Base-by-base conservation (phyloP, 768 basidiomycete genomes). In the Leccinum obscurum region DNA sequence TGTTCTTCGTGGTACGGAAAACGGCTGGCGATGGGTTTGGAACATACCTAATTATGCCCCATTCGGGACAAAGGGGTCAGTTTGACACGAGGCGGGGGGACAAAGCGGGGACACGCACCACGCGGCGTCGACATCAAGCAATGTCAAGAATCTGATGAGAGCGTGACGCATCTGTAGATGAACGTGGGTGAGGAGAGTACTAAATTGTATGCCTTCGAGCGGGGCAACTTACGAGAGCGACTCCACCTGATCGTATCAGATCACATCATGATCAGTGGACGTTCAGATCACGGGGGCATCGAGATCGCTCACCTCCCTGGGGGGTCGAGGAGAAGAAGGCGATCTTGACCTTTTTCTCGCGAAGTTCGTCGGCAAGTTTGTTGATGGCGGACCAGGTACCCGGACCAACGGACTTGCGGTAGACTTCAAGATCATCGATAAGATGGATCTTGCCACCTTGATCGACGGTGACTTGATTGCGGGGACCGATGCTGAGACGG, bases 251-350 rank as follows among this genome's bases (percentile, higher is more conserved):
- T 62, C 62, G 56, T 64, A 62, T 62, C 56, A 20, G 13, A 51
- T 28, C 50, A 51, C 17, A 65, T 55, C 66, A 46, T 46, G 44
- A 57, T 30, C 26, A 62, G 60, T 50, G 1, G 3, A 6, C 22
- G 48, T 34, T 34, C 54, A 56, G 59, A 67, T 76, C 68, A 76
- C 1, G 6, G 8, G 28, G 28, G 0, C 30, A 50, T 50, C 24
- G 13, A 35, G 7, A 55, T 20, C 37, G 46, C 83, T 69, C 75
- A 89, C 90, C 87, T 80, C 95, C 95, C 78, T 96, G 93, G 11
- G 95, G 95, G 6, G 95, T 98, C 10, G 93, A 94, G 30, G 91
- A 93, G 77, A 96, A 96, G 83, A 96, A 96, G 24, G 88, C 89
- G 64, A 96, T 91, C 75, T 91, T 93, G 71, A 92, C 78, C 63